These are phyloP conservation scores for Aeschynomene evenia DNA, from an alignment of 306 rosid species.

Conservation along the genomic window DNA sequence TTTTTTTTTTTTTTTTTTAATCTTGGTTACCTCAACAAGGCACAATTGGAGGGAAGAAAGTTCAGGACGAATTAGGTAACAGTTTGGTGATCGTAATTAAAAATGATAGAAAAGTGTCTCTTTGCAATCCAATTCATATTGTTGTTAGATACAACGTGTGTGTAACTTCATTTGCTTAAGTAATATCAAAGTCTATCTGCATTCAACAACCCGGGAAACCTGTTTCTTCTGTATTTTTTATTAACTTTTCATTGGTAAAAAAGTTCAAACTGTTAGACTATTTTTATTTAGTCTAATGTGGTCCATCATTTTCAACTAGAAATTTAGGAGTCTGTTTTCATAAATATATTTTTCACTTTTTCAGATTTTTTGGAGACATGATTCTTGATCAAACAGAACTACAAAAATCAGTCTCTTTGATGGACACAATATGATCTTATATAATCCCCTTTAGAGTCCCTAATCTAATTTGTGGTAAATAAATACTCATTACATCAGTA, in stretches of 20 bases:
- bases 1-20: slow-evolving; percentile 21
- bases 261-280: neutral
- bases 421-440: too few species aligned
- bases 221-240: neutral
- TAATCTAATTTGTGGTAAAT: too few species aligned
- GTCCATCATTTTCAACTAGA: too few species aligned
- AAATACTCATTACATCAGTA: too few species aligned
- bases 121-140: neutral
- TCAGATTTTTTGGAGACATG: too few species aligned
- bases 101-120: neutral
- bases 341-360: too few species aligned
- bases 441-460: too few species aligned
- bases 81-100: slow-evolving; percentile 20
- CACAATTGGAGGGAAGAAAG: slow-evolving; percentile 8
- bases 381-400: too few species aligned
- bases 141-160: neutral
- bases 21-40: slow-evolving; percentile 27
- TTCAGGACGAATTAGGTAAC: slow-evolving; percentile 14
- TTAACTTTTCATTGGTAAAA: slow-evolving; percentile 6
- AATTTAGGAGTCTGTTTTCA: too few species aligned
- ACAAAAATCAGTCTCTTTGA: too few species aligned
- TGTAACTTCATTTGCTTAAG: neutral
- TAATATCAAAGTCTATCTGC: slow-evolving; percentile 22
- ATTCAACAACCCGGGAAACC: slow-evolving; percentile 36
- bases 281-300: too few species aligned